Percentiles rank a stretch among this genome's conserved stretches.
Conservation (phyloP, 208 protist genomes). For the Trypanosoma melophagium region DNA sequence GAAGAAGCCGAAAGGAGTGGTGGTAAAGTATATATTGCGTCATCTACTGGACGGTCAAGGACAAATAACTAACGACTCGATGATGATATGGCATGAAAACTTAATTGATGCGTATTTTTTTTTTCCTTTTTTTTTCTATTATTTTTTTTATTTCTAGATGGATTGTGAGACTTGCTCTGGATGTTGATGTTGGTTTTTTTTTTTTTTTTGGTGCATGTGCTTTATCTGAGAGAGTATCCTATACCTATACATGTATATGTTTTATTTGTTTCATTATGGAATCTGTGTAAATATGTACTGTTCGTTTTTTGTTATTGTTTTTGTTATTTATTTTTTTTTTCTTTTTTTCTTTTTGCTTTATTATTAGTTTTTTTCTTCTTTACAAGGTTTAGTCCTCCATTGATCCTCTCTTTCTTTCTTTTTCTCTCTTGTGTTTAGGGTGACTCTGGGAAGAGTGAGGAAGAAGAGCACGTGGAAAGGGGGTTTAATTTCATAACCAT, state of each 20-base stretch:
- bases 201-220: too few species aligned
- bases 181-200: too few species aligned
- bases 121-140: constrained; percentile 15
- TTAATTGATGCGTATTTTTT: not conserved
- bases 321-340: not conserved
- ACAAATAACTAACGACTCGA: constrained; percentile 1
- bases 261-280: constrained; percentile 3
- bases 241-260: not conserved
- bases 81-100: not conserved
- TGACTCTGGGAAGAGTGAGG: not conserved
- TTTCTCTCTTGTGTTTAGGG: not conserved
- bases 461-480: not conserved
- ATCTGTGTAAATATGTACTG: not conserved
- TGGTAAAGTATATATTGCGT: constrained; percentile 88
- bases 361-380: not conserved
- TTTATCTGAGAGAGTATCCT: too few species aligned
- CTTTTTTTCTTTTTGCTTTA: constrained; percentile 1
- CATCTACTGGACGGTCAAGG: constrained; percentile 43
- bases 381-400: not conserved
- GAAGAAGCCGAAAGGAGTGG: constrained; percentile 78
- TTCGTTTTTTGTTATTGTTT: not conserved
- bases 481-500: too few species aligned
- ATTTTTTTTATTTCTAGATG: too few species aligned
- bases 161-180: too few species aligned
- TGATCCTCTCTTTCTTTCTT: constrained; percentile 8